Conservation (phyloP, 768 basidiomycete species). For the Pisolithus tinctorius region DNA sequence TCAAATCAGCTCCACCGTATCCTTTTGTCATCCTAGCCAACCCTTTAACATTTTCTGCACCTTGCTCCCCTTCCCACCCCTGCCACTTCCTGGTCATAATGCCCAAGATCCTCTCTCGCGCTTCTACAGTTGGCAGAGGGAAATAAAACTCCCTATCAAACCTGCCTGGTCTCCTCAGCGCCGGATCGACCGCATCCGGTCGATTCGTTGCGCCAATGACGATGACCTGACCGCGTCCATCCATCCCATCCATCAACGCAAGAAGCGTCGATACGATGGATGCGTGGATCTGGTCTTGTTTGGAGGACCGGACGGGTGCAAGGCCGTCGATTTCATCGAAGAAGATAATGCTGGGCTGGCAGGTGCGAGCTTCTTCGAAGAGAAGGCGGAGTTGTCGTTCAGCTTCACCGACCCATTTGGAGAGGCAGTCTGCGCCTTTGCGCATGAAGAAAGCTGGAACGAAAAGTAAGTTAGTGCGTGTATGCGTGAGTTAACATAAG, state of each 20-base stretch:
- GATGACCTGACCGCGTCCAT: slow-evolving; percentile 93
- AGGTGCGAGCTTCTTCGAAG: slow-evolving; percentile 91
- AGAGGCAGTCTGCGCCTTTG: slow-evolving; percentile 95
- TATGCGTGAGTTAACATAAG: background rate
- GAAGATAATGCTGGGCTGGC: slow-evolving; percentile 96
- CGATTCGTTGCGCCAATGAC: slow-evolving; percentile 98
- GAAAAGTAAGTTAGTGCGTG: background rate
- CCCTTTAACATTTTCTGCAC: slow-evolving; percentile 47
- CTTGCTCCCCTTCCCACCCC: slow-evolving; percentile 60
- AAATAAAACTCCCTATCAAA: slow-evolving; percentile 99
- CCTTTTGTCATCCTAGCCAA: slow-evolving; percentile 91
- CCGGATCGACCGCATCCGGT: slow-evolving; percentile 97
- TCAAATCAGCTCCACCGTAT: slow-evolving; percentile 93
- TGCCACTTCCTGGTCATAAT: slow-evolving; percentile 92
- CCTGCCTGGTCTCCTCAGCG: slow-evolving; percentile 85
- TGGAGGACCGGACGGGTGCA: slow-evolving; percentile 95
- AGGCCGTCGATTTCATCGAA: slow-evolving; percentile 99
- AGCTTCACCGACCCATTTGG: slow-evolving; percentile 99
- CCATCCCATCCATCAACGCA: slow-evolving; percentile 99
- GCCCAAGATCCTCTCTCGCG: slow-evolving; percentile 78
- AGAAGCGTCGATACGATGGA: slow-evolving; percentile 94
- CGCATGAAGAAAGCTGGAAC: slow-evolving; percentile 95
- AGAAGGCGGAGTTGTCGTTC: slow-evolving; percentile 91
- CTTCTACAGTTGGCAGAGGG: slow-evolving; percentile 77
- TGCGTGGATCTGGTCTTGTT: slow-evolving; percentile 98